phyloP scores from a whole-genome alignment of 2,329 filamentous ascomycete species.

The Botryotinia calthae region DNA sequence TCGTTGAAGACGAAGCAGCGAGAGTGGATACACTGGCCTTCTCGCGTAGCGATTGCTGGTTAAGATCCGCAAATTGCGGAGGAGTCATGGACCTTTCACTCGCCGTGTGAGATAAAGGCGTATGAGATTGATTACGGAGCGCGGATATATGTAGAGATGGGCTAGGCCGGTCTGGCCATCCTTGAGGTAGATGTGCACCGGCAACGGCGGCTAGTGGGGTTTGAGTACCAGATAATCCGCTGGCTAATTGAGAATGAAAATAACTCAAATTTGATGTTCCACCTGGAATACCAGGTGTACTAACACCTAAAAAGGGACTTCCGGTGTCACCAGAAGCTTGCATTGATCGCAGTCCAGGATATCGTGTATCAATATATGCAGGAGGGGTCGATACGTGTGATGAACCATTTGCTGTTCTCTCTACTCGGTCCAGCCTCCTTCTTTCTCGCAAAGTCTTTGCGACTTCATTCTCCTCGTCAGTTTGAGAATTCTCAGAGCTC shows the following conservation, averaged over 20 bases:
- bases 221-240: constrained; percentile 69
- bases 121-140: constrained; percentile 27
- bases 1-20: constrained; percentile 53
- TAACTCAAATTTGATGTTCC: constrained; percentile 77
- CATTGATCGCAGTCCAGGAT: constrained; percentile 37
- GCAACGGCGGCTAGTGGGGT: constrained; percentile 79
- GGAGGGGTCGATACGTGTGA: constrained; percentile 28
- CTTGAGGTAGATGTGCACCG: constrained; percentile 60
- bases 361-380: constrained; percentile 44
- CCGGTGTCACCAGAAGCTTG: constrained; percentile 45
- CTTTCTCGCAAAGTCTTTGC: constrained; percentile 37
- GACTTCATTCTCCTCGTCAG: constrained; percentile 23
- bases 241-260: constrained; percentile 74
- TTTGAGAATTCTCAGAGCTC: constrained; percentile 24
- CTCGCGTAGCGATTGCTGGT: constrained; percentile 46
- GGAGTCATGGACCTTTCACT: constrained; percentile 37
- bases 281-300: constrained; percentile 64
- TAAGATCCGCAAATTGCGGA: constrained; percentile 42
- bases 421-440: constrained; percentile 40
- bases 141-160: constrained; percentile 27
- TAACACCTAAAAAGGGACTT: constrained; percentile 57
- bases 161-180: constrained; percentile 44
- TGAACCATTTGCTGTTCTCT: constrained; percentile 37
- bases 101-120: constrained; percentile 25
- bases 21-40: constrained; percentile 63